Base-by-base conservation (phyloP, 2,329 filamentous ascomycete genomes). In the Cadophora malorum region DNA sequence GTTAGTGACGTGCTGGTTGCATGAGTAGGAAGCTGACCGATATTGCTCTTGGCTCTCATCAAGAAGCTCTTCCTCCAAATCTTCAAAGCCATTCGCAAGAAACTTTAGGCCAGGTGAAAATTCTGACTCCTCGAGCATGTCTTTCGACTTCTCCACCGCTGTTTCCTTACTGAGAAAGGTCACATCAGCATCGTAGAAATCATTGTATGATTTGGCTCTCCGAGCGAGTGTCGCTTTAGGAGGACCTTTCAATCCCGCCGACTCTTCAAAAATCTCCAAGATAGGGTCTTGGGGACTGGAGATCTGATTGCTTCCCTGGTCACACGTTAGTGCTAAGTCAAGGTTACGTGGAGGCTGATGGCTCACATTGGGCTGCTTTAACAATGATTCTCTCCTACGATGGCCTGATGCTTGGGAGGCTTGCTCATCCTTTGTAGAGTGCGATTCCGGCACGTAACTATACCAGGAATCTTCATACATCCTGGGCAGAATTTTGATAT, bases 381-480 rank as follows among this genome's bases (percentile, higher is more conserved):
- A 83, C 63, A 94, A 83, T 50, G 91, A 92, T 77, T 90, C 86
- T 75, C 86, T 88, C 68, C 91, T 87, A 71, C 85, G 86, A 76
- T 91, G 91, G 62, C 84, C 85, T 55, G 83, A 73, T 59, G 80
- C 75, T 66, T 83, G 80, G 38, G 75, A 76, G 50, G 83, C 80
- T 28, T 82, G 79, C 53, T 81, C 74, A n/a, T 81, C 80, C 69
- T 82, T 82, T 74, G 83, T 85, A 71, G 84, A 81, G 67, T 85
- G 81, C 64, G 86, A 80, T 65, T 90, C 87, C 31, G 91, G 86
- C 71, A 92, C 87, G 76, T 93, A 90, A 78, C 86, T 92, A 81
- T 94, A 93, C 91, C 92, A 95, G 35, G 91, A 89, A 79, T 95
- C 92, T 80, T 95, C 92, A 79, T 92, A 92, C 91, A 93, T 94